Evolutionary conservation across 306 rosid genomes (phyloP), one percentile per base, ranked within the genome.

Genomic region (Vigna reflexopilosa): DNA sequence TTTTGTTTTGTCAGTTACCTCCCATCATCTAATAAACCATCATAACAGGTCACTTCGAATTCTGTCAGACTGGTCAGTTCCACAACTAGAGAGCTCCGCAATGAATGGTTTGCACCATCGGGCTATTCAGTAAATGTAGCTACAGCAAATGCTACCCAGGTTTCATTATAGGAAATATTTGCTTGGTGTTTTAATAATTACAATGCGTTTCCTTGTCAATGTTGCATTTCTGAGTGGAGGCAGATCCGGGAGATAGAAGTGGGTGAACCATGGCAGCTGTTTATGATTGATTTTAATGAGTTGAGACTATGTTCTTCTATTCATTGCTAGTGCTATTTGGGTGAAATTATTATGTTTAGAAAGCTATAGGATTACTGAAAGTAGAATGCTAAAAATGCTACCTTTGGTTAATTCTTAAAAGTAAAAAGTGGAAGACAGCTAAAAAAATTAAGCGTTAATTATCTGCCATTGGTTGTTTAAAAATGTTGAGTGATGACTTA

Each of bases 81-180:
- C 81, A 84, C 91, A 49, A 85, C 97, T 28, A 87, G 97, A 78
- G 97, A 88, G 78, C 92, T 93, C 50, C 88, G 80, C 59, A 24
- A 91, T 49, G 97, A 95, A 70, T 95, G 99, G 99, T 67, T 76
- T 78, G 94, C 98, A 80, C 99, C 94, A 28, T 65, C 88, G 44
- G 95, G 93, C 79, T 88, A 69, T 88, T 93, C 99, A 16, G 88
- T 95, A 66, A 95, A 91, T 56, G 98, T 93, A 52, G 98, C 98
- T 34, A 95, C 99, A 73, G 98, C 99, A 70, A 95, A 95, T 88
- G 90, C 97, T 58, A 86, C 96, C 66, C 99, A 93, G 98, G 99
- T 95, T 70, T 75, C 83, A 30, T 81, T 45, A 44, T 62, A 19
- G 59, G 22, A 15, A 12, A 80, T 76, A 44, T 70, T 68, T 73